Evolutionary conservation across 148 eudicot genomes (phyloP), one percentile per base, ranked within the genome.

Genomic region (Rhododendron ferrugineum): DNA sequence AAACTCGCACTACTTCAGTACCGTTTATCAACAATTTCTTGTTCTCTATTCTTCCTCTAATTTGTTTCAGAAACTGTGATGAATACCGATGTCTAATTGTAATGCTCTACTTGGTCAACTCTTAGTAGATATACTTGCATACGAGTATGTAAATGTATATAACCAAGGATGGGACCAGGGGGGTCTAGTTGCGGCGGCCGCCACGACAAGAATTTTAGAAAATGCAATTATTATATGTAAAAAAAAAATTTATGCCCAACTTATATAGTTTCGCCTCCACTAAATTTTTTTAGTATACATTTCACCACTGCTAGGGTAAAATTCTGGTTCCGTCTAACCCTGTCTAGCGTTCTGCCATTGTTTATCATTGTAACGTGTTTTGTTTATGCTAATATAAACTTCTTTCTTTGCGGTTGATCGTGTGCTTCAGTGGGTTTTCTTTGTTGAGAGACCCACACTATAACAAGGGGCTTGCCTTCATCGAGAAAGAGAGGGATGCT

Each of bases 391-490:
- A 30, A 30, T 32, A 30, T 80, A 18, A 54, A 30, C 83, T 80
- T 54, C 44, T 8, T 74, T 16, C 13, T 34, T 4, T 20, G 16
- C 26, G 1, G 14, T 85, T 79, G 36, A 18, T 56, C 54, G 11
- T 37, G 40, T 37, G 23, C 30, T 84, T 20, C 78, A 87, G 87
- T 66, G 87, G 89, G 28, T 92, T 89, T 89, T 86, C 90, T 82
- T 87, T 96, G 92, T 72, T 96, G 91, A 94, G 99, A 89, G 94
- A 95, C 74, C 97, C 98, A 20, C 95, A 85, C 83, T 93, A 91
- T 84, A 95, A 96, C 91, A 96, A 96, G 87, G 98, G 96, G 72
- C 95, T 96, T 79, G 93, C 99, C 8, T 95, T 95, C 86, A 88
- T 91, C 1, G 95, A 95, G 89, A 95, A 86, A 86, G 99, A 96